These are phyloP conservation scores for Lichtheimia ornata DNA, from an alignment of 371 early-diverging fungal species.

Conservation along the genomic window DNA sequence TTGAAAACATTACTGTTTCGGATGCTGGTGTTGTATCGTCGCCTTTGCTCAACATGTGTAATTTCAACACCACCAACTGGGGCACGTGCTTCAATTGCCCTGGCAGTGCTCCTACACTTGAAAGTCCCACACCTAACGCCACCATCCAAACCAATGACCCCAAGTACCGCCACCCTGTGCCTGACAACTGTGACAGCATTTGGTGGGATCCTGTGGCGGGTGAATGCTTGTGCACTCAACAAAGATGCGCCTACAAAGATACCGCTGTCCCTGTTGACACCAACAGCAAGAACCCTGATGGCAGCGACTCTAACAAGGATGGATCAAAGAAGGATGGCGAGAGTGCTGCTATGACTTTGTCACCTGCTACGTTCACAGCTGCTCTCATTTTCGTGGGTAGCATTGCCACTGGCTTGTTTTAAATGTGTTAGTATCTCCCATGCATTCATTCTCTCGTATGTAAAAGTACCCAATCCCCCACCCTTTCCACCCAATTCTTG, in stretches of 20 bases:
- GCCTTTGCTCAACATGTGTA: slow-evolving; percentile 51
- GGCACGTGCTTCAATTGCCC: slow-evolving; percentile 73
- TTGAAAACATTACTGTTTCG: slow-evolving; percentile 50
- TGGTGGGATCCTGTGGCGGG: slow-evolving; percentile 77
- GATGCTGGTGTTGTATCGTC: slow-evolving; percentile 48
- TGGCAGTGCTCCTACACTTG: slow-evolving; percentile 44
- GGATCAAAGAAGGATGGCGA: not conserved
- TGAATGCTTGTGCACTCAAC: slow-evolving; percentile 53
- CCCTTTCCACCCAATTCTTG: not conserved
- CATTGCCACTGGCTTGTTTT: not conserved
- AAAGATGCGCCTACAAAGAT: slow-evolving; percentile 55
- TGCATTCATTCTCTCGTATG: not conserved
- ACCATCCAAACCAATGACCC: slow-evolving; percentile 38
- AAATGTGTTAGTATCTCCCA: not conserved
- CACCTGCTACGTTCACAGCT: not conserved
- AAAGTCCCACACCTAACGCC: slow-evolving; percentile 55
- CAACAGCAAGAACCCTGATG: slow-evolving; percentile 11
- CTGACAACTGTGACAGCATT: slow-evolving; percentile 67
- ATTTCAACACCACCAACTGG: slow-evolving; percentile 57
- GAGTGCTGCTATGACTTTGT: slow-evolving; percentile 7
- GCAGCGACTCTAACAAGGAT: not conserved
- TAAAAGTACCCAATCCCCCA: not conserved
- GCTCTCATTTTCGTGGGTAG: not conserved
- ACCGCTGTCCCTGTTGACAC: slow-evolving; percentile 45
- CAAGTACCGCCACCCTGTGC: slow-evolving; percentile 55